These are phyloP conservation scores for Melaleuca alternifolia DNA, from an alignment of 345 rosid genomes.

Conservation along the genomic window DNA sequence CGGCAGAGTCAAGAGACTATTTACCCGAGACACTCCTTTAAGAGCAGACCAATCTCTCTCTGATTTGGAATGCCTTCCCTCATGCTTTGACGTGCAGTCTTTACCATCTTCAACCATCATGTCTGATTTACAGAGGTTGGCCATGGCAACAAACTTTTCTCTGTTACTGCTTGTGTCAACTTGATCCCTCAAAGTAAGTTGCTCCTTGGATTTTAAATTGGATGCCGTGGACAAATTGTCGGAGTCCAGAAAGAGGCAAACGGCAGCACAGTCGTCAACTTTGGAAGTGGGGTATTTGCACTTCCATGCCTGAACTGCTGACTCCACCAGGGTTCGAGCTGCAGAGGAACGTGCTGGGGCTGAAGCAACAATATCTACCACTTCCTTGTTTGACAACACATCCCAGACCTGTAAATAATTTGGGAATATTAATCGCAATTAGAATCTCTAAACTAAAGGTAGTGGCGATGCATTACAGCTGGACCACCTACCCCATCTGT, in stretches of 20 bases:
- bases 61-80: conserved; percentile 19
- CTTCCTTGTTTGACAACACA: conserved; percentile 85
- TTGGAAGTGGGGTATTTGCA: conserved; percentile 86
- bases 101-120: conserved; percentile 22
- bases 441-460: neutral
- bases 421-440: neutral
- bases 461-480: neutral
- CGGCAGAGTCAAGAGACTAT: conserved; percentile 68
- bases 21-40: conserved; percentile 83
- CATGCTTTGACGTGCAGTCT: conserved; percentile 28
- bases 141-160: conserved; percentile 16
- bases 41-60: conserved; percentile 80
- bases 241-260: conserved; percentile 75
- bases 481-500: conserved; percentile 72
- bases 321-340: conserved; percentile 73
- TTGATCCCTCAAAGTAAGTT: conserved; percentile 9
- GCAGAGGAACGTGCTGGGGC: conserved; percentile 59
- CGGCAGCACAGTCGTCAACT: conserved; percentile 91
- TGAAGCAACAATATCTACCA: conserved; percentile 74
- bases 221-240: conserved; percentile 32
- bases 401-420: conserved; percentile 67
- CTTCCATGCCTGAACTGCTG: conserved; percentile 90
- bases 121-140: conserved; percentile 29
- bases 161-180: conserved; percentile 10
- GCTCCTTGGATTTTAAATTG: conserved; percentile 23